These are phyloP conservation scores for Petasospora rhodanensis DNA, from an alignment of 1,139 yeast species.

Conservation along the genomic window DNA sequence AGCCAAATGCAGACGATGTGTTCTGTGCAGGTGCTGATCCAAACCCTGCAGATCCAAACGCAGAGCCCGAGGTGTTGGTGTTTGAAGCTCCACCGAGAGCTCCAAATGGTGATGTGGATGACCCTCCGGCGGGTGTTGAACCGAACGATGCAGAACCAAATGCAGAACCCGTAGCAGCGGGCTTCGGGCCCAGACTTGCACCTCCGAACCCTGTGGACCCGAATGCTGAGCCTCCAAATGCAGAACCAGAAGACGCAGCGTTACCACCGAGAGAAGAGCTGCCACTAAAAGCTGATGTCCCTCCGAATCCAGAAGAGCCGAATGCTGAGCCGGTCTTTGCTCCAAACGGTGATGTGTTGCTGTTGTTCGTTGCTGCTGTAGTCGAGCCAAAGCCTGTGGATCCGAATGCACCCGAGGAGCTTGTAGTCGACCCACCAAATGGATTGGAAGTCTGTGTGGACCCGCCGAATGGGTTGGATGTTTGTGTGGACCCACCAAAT, in stretches of 20 bases:
- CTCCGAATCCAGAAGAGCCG: conserved; percentile 11
- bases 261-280: no score
- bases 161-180: conserved; percentile 6
- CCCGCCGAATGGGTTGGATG: conserved; percentile 11
- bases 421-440: background rate
- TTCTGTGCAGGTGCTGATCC: conserved; percentile 11
- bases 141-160: conserved; percentile 13
- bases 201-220: no score
- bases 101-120: conserved; percentile 3
- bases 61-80: no score
- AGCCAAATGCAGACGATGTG: conserved; percentile 5
- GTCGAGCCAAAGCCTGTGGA: conserved; percentile 3
- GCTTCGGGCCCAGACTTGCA: no score
- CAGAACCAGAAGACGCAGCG: no score
- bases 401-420: conserved; percentile 4
- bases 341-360: conserved; percentile 11
- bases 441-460: background rate
- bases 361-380: no score
- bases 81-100: no score
- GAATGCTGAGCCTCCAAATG: conserved; percentile 6
- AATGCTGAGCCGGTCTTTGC: conserved; percentile 8
- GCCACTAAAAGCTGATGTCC: no score
- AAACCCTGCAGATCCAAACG: conserved; percentile 11
- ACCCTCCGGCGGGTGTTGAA: conserved; percentile 1
- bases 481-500: conserved; percentile 19